Conservation (phyloP, 208 protist genomes). For the Trypanosoma avium region DNA sequence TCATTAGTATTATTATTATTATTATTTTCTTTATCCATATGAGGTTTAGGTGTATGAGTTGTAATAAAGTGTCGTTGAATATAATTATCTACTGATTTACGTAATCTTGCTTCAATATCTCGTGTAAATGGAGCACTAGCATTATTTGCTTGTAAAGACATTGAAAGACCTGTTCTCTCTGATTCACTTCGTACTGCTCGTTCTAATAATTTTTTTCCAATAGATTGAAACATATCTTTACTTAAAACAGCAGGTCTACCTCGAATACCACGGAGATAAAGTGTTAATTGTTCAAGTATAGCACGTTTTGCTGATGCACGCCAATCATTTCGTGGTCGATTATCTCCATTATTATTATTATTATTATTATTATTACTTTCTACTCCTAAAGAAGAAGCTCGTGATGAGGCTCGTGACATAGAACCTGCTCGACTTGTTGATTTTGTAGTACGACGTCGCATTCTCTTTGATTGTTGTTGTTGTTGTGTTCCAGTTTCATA, state of each 20-base stretch:
- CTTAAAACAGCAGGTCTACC: conserved; percentile 60
- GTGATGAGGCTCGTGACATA: conserved; percentile 23
- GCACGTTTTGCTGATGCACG: conserved; percentile 68
- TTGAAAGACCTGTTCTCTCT: conserved; percentile 49
- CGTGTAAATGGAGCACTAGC: conserved; percentile 52
- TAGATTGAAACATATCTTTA: conserved; percentile 46
- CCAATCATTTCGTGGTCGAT: conserved; percentile 41
- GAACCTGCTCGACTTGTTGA: conserved; percentile 11
- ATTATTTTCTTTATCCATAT: neutral
- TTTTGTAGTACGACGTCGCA: neutral
- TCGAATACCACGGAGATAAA: conserved; percentile 55
- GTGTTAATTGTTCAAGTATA: conserved; percentile 77
- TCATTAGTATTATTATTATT: neutral
- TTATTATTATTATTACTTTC: conserved; percentile 7
- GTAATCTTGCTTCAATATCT: conserved; percentile 51
- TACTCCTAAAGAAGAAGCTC: conserved; percentile 21
- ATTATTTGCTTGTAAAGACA: conserved; percentile 54
- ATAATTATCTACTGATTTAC: conserved; percentile 79
- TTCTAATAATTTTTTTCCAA: conserved; percentile 65
- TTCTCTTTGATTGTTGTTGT: no score
- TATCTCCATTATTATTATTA: neutral
- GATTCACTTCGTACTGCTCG: conserved; percentile 66
- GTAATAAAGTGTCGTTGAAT: conserved; percentile 54
- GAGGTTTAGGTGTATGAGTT: conserved; percentile 1
- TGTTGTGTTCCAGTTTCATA: conserved; percentile 16